Evolutionary conservation across 2,329 filamentous ascomycete genomes (phyloP).

Genomic region (Exophiala xenobiotica): DNA sequence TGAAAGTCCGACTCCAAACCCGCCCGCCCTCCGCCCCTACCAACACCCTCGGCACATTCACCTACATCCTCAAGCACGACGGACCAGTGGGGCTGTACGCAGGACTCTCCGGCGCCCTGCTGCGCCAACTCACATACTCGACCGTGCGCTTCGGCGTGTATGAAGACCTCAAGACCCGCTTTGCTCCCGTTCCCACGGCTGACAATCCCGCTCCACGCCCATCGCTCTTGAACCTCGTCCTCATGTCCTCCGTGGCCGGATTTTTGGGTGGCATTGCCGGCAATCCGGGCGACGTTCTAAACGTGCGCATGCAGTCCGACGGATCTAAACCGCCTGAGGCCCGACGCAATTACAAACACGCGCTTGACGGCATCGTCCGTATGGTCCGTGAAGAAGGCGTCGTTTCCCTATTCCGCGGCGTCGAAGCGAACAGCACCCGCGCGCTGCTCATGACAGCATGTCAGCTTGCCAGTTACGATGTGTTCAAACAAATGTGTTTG

Average conservation of each 20-base stretch:
- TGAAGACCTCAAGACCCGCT: constrained; percentile 79
- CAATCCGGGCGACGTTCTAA: constrained; percentile 93
- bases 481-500: constrained; percentile 60
- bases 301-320: constrained; percentile 97
- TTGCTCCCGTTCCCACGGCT: constrained; percentile 51
- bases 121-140: constrained; percentile 93
- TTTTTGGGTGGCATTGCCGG: constrained; percentile 86
- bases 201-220: constrained; percentile 35
- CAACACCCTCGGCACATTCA: constrained; percentile 82
- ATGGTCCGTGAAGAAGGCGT: constrained; percentile 86
- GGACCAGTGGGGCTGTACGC: constrained; percentile 81
- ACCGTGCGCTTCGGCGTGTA: constrained; percentile 96
- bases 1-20: constrained; percentile 84
- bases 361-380: constrained; percentile 77
- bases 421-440: constrained; percentile 62
- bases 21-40: constrained; percentile 72
- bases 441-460: constrained; percentile 67
- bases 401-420: constrained; percentile 72
- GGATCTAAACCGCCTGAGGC: constrained; percentile 70
- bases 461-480: constrained; percentile 63
- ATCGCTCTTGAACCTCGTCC: constrained; percentile 73
- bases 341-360: constrained; percentile 85
- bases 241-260: constrained; percentile 78
- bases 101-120: constrained; percentile 85
- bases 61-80: constrained; percentile 73